Evolutionary conservation across 345 rosid genomes (phyloP).

Genomic region (Passiflora organensis): DNA sequence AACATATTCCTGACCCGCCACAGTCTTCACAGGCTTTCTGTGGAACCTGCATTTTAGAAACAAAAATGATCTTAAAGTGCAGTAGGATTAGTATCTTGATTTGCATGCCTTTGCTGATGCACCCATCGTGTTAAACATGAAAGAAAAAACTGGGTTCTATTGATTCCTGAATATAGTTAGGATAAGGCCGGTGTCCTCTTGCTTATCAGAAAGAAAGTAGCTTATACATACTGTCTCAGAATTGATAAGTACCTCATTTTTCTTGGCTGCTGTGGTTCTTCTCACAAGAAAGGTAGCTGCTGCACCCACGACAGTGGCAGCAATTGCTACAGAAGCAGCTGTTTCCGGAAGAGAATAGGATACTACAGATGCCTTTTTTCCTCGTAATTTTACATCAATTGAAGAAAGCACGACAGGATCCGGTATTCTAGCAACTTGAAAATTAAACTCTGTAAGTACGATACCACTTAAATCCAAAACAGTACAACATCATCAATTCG

Average conservation of each 20-base stretch:
- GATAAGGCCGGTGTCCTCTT: too few relatives aligned
- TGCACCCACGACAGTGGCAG: constrained; percentile 76
- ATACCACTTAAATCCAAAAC: too few relatives aligned
- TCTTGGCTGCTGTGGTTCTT: constrained; percentile 49
- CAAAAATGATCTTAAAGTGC: too few relatives aligned
- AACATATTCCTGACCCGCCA: constrained; percentile 76
- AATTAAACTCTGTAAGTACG: constrained; percentile 28
- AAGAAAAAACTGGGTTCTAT: too few relatives aligned
- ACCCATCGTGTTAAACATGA: too few relatives aligned
- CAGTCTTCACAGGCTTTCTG: constrained; percentile 63
- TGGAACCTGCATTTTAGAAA: constrained; percentile 40
- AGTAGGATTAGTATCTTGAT: too few relatives aligned
- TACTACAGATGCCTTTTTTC: constrained; percentile 24
- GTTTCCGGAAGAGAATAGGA: constrained; percentile 61
- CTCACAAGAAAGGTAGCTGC: constrained; percentile 72
- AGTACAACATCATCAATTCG: too few relatives aligned
- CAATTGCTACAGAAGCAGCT: constrained; percentile 73
- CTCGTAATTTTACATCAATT: constrained; percentile 20
- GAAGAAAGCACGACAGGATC: constrained; percentile 20
- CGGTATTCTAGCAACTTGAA: constrained; percentile 8
- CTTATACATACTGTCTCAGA: too few relatives aligned
- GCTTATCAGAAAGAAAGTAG: too few relatives aligned
- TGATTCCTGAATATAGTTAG: too few relatives aligned
- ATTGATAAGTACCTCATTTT: constrained; percentile 41
- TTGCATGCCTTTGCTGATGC: too few relatives aligned